Evolutionary conservation across 2,329 filamentous ascomycete genomes (phyloP).

Genomic region (Hirsutella minnesotensis): DNA sequence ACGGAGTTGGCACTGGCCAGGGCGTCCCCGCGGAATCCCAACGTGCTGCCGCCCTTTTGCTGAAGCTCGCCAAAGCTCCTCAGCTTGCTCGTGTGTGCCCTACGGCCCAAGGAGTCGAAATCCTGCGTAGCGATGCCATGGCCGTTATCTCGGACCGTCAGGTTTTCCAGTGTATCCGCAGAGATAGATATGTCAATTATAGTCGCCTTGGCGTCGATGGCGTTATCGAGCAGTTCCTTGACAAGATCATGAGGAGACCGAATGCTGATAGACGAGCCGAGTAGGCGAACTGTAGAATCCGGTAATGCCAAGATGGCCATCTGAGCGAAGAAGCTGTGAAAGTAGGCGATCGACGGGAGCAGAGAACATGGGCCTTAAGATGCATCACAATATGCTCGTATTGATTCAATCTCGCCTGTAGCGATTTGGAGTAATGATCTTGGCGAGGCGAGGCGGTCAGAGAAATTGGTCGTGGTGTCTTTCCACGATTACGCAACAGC

Average conservation of each 20-base stretch:
- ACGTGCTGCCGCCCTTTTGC: conserved; percentile 39
- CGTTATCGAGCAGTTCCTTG: conserved; percentile 70
- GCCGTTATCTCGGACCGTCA: conserved; percentile 67
- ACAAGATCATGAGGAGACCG: conserved; percentile 48
- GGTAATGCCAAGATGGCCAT: conserved; percentile 42
- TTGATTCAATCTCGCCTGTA: background rate
- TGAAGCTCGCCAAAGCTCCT: conserved; percentile 49
- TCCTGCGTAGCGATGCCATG: conserved; percentile 54
- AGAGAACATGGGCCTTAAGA: no score
- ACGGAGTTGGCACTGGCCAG: conserved; percentile 53
- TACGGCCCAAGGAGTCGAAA: conserved; percentile 47
- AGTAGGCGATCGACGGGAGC: no score
- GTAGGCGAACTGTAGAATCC: conserved; percentile 35
- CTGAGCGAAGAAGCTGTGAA: background rate
- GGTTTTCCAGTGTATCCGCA: conserved; percentile 52
- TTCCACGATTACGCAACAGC: no score
- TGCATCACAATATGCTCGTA: no score
- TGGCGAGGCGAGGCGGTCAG: no score
- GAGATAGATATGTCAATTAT: conserved; percentile 53
- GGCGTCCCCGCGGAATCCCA: conserved; percentile 71
- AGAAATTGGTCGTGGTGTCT: no score
- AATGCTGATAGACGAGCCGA: conserved; percentile 51
- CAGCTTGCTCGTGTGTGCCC: conserved; percentile 67
- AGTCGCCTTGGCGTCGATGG: conserved; percentile 59
- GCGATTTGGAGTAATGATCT: no score